Conservation (phyloP, 2,329 filamentous ascomycete species). For the Phialophora expanda region DNA sequence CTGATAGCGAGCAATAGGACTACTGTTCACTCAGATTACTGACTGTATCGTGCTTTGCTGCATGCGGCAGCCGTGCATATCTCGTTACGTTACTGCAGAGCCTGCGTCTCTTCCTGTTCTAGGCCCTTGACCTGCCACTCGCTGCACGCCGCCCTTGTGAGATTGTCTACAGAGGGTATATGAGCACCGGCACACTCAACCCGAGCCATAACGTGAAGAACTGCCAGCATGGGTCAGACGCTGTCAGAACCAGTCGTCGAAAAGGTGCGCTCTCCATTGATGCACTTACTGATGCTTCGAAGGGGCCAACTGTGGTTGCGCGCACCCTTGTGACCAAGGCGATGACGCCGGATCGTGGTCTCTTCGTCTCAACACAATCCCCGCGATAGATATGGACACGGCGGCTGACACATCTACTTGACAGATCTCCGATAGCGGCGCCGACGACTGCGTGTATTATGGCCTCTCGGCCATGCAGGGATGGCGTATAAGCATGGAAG, state of each 20-base stretch:
- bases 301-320: not conserved
- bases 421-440: slow-evolving; percentile 84
- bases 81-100: slow-evolving; percentile 19
- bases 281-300: slow-evolving; percentile 2
- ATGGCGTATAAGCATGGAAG: slow-evolving; percentile 99
- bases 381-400: not conserved
- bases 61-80: slow-evolving; percentile 21
- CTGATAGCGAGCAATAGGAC: slow-evolving; percentile 37
- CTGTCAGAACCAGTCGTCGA: slow-evolving; percentile 98
- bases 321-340: not conserved
- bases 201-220: slow-evolving; percentile 24
- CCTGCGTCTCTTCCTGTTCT: slow-evolving; percentile 33
- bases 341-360: not conserved
- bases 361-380: not conserved
- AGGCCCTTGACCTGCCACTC: slow-evolving; percentile 31
- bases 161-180: slow-evolving; percentile 26
- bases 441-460: slow-evolving; percentile 90
- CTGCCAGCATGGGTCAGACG: slow-evolving; percentile 88
- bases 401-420: slow-evolving; percentile 13
- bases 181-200: slow-evolving; percentile 26
- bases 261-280: slow-evolving; percentile 69
- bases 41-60: slow-evolving; percentile 29
- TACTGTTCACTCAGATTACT: slow-evolving; percentile 41
- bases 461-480: slow-evolving; percentile 99
- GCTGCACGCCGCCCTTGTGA: slow-evolving; percentile 34